These are phyloP conservation scores for Phylloboletellus chloephorus DNA, from an alignment of 1,284 basidiomycete species.

Conservation along the genomic window DNA sequence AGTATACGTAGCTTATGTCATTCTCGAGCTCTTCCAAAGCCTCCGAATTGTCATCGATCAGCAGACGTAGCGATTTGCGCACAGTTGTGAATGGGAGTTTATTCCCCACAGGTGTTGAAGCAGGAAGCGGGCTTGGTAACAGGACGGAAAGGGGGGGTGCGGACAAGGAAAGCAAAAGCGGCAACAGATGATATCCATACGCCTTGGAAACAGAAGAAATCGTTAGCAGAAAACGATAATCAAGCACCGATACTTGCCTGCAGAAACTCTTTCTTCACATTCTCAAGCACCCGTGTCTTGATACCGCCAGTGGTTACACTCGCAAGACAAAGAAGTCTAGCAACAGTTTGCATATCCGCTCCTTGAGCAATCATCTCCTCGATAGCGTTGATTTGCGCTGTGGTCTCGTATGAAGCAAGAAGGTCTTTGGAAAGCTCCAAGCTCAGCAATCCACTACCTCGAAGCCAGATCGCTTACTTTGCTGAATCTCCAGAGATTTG, in stretches of 20 bases:
- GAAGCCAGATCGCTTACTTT: slow-evolving; percentile 56
- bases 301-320: slow-evolving; percentile 82
- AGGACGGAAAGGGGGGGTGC: slow-evolving; percentile 66
- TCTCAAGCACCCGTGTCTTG: slow-evolving; percentile 83
- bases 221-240: slow-evolving; percentile 8
- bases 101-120: slow-evolving; percentile 38
- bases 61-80: slow-evolving; percentile 82
- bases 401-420: slow-evolving; percentile 82
- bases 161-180: slow-evolving; percentile 78
- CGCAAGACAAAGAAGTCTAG: slow-evolving; percentile 83
- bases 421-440: slow-evolving; percentile 54
- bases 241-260: slow-evolving; percentile 50
- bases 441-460: slow-evolving; percentile 6
- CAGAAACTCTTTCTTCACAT: slow-evolving; percentile 85
- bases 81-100: slow-evolving; percentile 70
- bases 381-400: slow-evolving; percentile 72
- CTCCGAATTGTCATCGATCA: slow-evolving; percentile 86
- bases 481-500: slow-evolving; percentile 90
- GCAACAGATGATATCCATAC: slow-evolving; percentile 89
- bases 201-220: slow-evolving; percentile 45
- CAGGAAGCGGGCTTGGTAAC: slow-evolving; percentile 56
- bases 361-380: slow-evolving; percentile 86
- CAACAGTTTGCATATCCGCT: slow-evolving; percentile 68
- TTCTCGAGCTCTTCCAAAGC: slow-evolving; percentile 76
- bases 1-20: slow-evolving; percentile 95